phyloP scores from a whole-genome alignment of 306 rosid genomes.

The Cicer bijugum region DNA sequence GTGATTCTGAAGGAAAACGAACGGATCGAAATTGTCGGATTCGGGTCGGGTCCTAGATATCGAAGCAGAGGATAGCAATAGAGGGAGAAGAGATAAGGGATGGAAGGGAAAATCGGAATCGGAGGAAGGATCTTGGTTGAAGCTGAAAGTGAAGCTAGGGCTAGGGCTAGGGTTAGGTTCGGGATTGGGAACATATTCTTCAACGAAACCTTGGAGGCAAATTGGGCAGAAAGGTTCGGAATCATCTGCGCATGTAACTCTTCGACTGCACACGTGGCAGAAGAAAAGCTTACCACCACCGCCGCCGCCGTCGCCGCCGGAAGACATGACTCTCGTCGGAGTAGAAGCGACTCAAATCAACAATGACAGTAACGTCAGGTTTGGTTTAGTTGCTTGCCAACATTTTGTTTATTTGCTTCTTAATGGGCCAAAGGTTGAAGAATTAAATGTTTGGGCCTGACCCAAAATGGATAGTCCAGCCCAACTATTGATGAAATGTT shows the following conservation, averaged over 20 bases:
- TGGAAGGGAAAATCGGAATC: constrained; percentile 35
- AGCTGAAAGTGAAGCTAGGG: not conserved
- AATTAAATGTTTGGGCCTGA: not conserved
- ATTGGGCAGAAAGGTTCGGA: constrained; percentile 78
- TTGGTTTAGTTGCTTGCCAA: not conserved
- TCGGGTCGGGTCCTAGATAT: constrained; percentile 53
- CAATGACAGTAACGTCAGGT: not conserved
- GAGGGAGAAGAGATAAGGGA: constrained; percentile 48
- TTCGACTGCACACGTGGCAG: constrained; percentile 70
- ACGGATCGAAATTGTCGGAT: constrained; percentile 70
- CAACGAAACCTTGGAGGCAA: constrained; percentile 77
- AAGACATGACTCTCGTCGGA: constrained; percentile 62
- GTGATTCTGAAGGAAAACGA: constrained; percentile 76
- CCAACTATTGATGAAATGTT: too few relatives aligned
- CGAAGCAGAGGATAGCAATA: constrained; percentile 51
- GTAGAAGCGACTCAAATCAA: not conserved
- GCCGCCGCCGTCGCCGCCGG: constrained; percentile 44
- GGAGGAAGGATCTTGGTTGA: constrained; percentile 16
- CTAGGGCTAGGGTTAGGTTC: constrained; percentile 44
- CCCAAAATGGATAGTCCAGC: not conserved
- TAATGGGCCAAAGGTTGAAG: not conserved
- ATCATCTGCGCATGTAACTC: constrained; percentile 58
- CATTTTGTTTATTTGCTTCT: not conserved
- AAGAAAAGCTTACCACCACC: constrained; percentile 54
- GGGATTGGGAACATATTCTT: constrained; percentile 52